Conservation (phyloP, 176 grass and related monocot genomes). For the Thalia dealbata region DNA sequence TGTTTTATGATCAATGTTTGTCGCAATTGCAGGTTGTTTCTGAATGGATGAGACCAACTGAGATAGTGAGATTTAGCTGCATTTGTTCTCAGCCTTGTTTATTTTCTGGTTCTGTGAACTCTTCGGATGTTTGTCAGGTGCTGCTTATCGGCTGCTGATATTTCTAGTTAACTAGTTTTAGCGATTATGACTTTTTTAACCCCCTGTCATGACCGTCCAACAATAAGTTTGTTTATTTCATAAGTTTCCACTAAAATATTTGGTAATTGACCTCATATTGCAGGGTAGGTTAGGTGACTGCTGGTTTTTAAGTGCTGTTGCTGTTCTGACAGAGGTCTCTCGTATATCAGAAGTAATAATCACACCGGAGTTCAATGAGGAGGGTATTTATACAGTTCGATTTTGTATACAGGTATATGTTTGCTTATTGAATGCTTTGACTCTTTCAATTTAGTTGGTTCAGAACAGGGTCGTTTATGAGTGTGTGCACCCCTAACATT, state of each 20-base stretch:
- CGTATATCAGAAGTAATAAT: conserved; percentile 99
- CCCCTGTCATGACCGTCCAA: background rate
- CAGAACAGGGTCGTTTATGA: too few species aligned
- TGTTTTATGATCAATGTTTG: conserved; percentile 4
- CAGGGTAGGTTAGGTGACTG: conserved; percentile 97
- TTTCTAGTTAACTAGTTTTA: background rate
- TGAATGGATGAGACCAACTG: conserved; percentile 82
- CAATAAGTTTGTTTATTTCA: background rate
- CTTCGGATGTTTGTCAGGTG: conserved; percentile 99
- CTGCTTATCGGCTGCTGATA: background rate
- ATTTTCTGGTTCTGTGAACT: conserved; percentile 90
- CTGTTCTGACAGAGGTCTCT: conserved; percentile 84
- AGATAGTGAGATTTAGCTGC: conserved; percentile 71
- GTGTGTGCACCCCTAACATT: background rate
- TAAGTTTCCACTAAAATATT: conserved; percentile 13
- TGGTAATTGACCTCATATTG: conserved; percentile 27
- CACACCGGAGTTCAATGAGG: conserved; percentile 87
- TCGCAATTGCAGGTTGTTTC: conserved; percentile 74
- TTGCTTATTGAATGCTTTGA: background rate
- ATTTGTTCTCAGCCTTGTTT: conserved; percentile 67
- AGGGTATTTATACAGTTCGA: conserved; percentile 91
- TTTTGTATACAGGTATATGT: conserved; percentile 92
- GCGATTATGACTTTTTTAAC: background rate
- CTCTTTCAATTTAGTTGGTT: too few species aligned
- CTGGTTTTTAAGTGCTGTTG: conserved; percentile 97